phyloP scores from a whole-genome alignment of 2,329 filamentous ascomycete genomes.

The Tolypocladium tropicale region DNA sequence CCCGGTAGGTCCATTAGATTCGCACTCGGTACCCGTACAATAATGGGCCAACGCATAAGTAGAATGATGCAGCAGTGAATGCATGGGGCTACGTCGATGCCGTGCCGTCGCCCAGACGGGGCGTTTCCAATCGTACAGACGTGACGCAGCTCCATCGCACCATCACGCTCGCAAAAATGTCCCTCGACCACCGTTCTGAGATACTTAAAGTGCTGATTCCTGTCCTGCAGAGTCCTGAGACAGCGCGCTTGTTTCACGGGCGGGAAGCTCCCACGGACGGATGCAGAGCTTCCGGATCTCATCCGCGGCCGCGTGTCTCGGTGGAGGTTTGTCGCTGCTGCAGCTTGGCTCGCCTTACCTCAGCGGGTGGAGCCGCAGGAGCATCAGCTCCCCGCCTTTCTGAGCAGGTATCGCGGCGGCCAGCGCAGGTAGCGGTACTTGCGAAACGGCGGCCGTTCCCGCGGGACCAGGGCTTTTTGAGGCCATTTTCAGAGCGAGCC shows the following conservation, averaged over 20 bases:
- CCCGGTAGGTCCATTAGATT: too few relatives aligned
- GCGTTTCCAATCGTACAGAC: neutral
- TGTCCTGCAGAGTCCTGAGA: neutral
- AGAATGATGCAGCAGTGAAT: too few relatives aligned
- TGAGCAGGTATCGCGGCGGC: too few relatives aligned
- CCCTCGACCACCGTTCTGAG: neutral
- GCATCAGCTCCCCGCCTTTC: neutral
- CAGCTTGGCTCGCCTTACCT: neutral
- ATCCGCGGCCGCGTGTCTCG: neutral
- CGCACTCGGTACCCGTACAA: too few relatives aligned
- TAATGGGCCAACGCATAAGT: too few relatives aligned
- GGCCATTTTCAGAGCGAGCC: neutral
- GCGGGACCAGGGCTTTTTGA: neutral
- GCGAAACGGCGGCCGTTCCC: neutral
- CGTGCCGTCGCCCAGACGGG: too few relatives aligned
- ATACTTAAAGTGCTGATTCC: neutral
- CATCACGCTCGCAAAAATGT: neutral
- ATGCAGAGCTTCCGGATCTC: neutral
- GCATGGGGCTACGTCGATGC: too few relatives aligned
- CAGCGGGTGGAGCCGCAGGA: neutral
- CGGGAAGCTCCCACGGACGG: neutral
- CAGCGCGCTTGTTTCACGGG: neutral
- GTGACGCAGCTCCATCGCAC: neutral
- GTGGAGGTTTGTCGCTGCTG: neutral
- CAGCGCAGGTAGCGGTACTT: neutral